Base-by-base conservation (phyloP, 345 rosid species). In the Boechera retrofracta region DNA sequence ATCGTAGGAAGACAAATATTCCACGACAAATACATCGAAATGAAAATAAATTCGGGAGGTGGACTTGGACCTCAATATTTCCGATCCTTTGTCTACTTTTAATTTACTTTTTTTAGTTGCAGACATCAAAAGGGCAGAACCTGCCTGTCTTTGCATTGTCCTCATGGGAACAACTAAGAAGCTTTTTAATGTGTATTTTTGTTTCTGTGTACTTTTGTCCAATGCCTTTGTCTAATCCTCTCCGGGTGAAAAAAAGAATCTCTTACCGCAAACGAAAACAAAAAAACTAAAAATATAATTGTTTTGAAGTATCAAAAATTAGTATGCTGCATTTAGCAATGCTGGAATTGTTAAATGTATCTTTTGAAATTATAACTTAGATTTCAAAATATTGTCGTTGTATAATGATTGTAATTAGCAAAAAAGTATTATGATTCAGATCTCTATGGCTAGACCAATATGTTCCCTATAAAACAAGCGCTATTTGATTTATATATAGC, bases 1-100 rank as follows among this genome's bases (percentile, higher is more conserved):
- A 69, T 69, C 61, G 48, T 38, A 42, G 10, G 31, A 32, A 61
- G 57, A 76, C 69, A 69, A 52, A 52, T 52, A 69, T 69, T 69
- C 75, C 49, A 69, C 74, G 79, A 76, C 79, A 61, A 42, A 52
- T 60, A 53, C 56, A 68, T 76, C 73, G 36, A 60, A 60, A 76
- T 76, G 64, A 69, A 69, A 52, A 76, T 76, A 68, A 60, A 68
- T 76, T 24, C 4, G 38, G 48, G 18, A 41, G 47, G 48, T 69
- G 69, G 74, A 49, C 54, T 59, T 75, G 69, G 66, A 76, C 74
- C 79, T 39, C 53, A 28, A 67, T 36, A 49, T 38, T 68, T 59
- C 33, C 41, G 47, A 59, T 59, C 5, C 33, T 33, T 6, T 12
- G 8, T 60, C 21, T 39, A 2, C 44, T 39, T 29, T 39, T 57